Percentiles rank a stretch among this genome's conserved stretches.
phyloP scores from a whole-genome alignment of 768 basidiomycete genomes.

The Mycena crocata region DNA sequence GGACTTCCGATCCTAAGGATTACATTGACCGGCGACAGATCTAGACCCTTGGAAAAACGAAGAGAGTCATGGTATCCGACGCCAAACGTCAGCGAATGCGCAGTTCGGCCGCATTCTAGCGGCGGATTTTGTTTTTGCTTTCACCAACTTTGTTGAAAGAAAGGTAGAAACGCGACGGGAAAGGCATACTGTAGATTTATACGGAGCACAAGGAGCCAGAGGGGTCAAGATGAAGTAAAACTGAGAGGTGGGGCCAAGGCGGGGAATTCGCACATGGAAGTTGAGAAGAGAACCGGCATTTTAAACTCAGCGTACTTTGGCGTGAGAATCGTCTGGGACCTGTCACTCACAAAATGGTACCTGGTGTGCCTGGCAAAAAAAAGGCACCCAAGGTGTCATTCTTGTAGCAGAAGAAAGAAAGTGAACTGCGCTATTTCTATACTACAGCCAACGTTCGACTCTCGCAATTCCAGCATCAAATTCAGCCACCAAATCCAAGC shows the following conservation, averaged over 20 bases:
- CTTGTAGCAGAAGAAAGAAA: too few species aligned
- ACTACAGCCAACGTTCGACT: slow-evolving; percentile 35
- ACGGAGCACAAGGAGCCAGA: slow-evolving; percentile 18
- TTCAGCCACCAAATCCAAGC: slow-evolving; percentile 46
- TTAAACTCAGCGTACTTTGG: slow-evolving; percentile 25
- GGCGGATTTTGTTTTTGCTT: slow-evolving; percentile 5
- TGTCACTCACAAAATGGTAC: background rate
- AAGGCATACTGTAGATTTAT: slow-evolving; percentile 19
- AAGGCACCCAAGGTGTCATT: background rate
- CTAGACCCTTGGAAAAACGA: slow-evolving; percentile 39
- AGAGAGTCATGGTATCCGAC: slow-evolving; percentile 30
- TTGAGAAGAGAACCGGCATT: slow-evolving; percentile 20
- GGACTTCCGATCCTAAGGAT: slow-evolving; percentile 17
- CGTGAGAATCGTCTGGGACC: too few species aligned
- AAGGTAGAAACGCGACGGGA: slow-evolving; percentile 18
- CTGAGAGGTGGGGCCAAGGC: background rate
- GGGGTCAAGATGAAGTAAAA: slow-evolving; percentile 25
- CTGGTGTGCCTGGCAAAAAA: slow-evolving; percentile 16
- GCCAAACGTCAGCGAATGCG: slow-evolving; percentile 11
- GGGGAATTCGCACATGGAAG: slow-evolving; percentile 17
- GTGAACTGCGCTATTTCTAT: too few species aligned
- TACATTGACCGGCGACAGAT: slow-evolving; percentile 21
- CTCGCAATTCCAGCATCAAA: slow-evolving; percentile 53
- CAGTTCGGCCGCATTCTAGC: background rate
- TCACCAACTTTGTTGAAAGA: background rate